phyloP scores from a whole-genome alignment of 2,329 filamentous ascomycete genomes.

The Phoma sp. region DNA sequence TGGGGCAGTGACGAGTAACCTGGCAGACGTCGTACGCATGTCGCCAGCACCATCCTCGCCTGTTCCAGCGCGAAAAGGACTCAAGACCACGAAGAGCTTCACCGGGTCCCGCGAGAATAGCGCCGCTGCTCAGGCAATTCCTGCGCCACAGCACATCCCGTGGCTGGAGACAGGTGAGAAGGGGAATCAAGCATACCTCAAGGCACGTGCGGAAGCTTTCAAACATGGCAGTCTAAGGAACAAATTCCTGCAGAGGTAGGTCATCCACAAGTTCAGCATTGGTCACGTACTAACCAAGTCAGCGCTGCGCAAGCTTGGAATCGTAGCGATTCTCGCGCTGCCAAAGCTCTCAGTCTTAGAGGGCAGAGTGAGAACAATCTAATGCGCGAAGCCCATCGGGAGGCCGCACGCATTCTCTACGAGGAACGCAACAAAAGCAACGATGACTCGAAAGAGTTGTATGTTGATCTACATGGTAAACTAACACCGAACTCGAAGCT shows the following conservation, averaged over 20 bases:
- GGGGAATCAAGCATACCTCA: conserved; percentile 93
- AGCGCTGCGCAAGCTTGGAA: conserved; percentile 99
- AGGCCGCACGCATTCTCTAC: conserved; percentile 90
- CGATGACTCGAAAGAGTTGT: conserved; percentile 73
- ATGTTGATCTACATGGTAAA: conserved; percentile 85
- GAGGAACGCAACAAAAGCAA: conserved; percentile 85
- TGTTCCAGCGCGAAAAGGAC: conserved; percentile 62
- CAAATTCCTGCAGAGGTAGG: conserved; percentile 92
- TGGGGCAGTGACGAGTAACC: conserved; percentile 68
- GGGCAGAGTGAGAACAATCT: conserved; percentile 96
- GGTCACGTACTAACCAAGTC: conserved; percentile 17
- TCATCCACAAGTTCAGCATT: conserved; percentile 26
- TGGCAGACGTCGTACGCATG: conserved; percentile 96
- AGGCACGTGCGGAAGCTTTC: conserved; percentile 93
- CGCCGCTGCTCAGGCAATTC: conserved; percentile 80
- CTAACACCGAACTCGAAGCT: neutral
- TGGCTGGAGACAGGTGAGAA: conserved; percentile 94
- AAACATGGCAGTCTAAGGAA: conserved; percentile 96
- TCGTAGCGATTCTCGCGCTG: conserved; percentile 92
- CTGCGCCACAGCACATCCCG: conserved; percentile 88
- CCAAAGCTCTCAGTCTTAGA: conserved; percentile 90
- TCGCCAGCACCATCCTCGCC: conserved; percentile 80
- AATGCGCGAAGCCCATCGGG: conserved; percentile 95
- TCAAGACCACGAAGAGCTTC: conserved; percentile 71
- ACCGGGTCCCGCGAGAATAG: conserved; percentile 77